phyloP scores from a whole-genome alignment of 768 basidiomycete genomes.

The Trametes cinnabarina region DNA sequence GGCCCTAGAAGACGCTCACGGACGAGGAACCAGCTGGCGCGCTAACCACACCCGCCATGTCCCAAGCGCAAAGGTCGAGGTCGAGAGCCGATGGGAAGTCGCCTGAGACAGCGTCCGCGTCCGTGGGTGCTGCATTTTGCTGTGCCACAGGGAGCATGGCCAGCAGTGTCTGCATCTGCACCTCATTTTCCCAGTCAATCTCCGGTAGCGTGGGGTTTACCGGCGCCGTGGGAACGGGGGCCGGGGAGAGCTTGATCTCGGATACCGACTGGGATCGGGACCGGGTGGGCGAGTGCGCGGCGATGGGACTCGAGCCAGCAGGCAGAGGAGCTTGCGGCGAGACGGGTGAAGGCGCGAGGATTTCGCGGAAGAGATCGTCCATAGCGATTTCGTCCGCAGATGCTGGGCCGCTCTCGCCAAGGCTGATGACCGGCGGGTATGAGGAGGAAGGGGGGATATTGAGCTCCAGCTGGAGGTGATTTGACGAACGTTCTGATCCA shows the following conservation, averaged over 20 bases:
- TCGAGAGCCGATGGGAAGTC: constrained; percentile 32
- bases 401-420: constrained; percentile 26
- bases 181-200: constrained; percentile 40
- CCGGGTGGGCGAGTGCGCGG: constrained; percentile 24
- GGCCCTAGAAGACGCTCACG: constrained; percentile 26
- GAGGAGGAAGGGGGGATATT: constrained; percentile 33
- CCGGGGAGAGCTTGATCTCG: constrained; percentile 22
- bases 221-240: constrained; percentile 24
- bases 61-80: constrained; percentile 30
- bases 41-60: constrained; percentile 20
- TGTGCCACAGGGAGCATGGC: constrained; percentile 46
- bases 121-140: constrained; percentile 25
- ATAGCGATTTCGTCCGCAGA: constrained; percentile 58
- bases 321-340: constrained; percentile 35
- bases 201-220: constrained; percentile 22
- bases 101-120: constrained; percentile 13
- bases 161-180: constrained; percentile 61
- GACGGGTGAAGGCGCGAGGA: constrained; percentile 52
- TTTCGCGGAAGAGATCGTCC: constrained; percentile 69
- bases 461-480: constrained; percentile 34
- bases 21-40: constrained; percentile 16
- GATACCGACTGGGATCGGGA: constrained; percentile 15
- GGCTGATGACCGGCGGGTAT: constrained; percentile 20
- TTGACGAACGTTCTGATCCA: constrained; percentile 44
- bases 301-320: constrained; percentile 17